A percentile compares a stretch with the other conserved stretches of the same genome.
Evolutionary conservation across 1,284 basidiomycete species (phyloP).

Genomic region (Tilletia indica): DNA sequence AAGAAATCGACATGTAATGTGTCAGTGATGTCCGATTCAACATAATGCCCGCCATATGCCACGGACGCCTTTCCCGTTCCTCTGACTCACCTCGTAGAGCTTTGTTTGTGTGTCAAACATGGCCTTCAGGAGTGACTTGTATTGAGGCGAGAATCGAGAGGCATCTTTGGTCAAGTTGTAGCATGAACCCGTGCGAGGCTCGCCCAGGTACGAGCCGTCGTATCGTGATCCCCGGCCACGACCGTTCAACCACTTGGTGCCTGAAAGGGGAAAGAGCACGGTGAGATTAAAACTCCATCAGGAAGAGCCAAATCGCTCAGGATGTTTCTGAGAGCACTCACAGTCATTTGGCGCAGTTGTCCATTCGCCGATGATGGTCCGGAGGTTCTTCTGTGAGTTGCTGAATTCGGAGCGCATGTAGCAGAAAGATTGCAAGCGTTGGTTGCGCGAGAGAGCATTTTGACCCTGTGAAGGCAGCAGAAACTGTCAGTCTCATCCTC

Average conservation of each 20-base stretch:
- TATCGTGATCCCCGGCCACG: conserved; percentile 70
- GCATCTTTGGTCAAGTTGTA: conserved; percentile 69
- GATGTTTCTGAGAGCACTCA: not conserved
- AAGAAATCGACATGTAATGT: not conserved
- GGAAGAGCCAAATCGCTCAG: not conserved
- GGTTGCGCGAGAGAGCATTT: conserved; percentile 28
- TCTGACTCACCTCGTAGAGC: conserved; percentile 43
- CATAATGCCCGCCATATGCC: not conserved
- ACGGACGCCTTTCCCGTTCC: not conserved
- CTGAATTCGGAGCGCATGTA: conserved; percentile 36
- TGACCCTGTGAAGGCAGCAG: conserved; percentile 17
- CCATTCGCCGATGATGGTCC: conserved; percentile 55
- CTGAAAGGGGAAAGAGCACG: not conserved
- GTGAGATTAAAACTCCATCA: too few species aligned
- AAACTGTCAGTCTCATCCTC: conserved; percentile 11
- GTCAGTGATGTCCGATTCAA: not conserved
- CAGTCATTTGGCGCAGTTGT: conserved; percentile 73
- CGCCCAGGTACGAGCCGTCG: conserved; percentile 66
- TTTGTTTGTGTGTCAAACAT: conserved; percentile 76
- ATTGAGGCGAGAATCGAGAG: conserved; percentile 70
- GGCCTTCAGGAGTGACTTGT: conserved; percentile 78
- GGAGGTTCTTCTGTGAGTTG: conserved; percentile 38
- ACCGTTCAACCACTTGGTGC: conserved; percentile 70
- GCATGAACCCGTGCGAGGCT: conserved; percentile 68
- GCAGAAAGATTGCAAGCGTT: conserved; percentile 48